These are phyloP conservation scores for Musa beccarii DNA, from an alignment of 176 grass and related monocot genomes.

Conservation along the genomic window DNA sequence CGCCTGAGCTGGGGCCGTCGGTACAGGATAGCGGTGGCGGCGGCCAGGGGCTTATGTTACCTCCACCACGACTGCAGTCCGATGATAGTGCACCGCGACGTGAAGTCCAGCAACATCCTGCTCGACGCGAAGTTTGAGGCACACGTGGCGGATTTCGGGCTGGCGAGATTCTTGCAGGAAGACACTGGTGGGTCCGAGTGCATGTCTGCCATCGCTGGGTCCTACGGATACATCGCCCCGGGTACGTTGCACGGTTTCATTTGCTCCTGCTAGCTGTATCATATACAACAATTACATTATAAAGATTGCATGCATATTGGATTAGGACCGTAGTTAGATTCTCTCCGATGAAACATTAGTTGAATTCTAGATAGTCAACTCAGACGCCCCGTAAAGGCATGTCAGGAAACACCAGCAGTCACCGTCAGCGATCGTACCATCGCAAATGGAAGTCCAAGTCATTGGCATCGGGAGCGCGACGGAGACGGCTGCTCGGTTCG, in stretches of 20 bases:
- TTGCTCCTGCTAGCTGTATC: background rate
- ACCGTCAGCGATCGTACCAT: background rate
- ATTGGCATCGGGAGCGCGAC: background rate
- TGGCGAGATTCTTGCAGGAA: conserved; percentile 73
- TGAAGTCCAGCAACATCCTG: conserved; percentile 98
- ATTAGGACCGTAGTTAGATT: too few relatives aligned
- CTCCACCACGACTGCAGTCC: conserved; percentile 86
- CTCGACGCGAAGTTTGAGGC: conserved; percentile 63
- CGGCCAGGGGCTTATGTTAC: conserved; percentile 85
- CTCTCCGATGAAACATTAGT: too few relatives aligned
- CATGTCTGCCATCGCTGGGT: conserved; percentile 91
- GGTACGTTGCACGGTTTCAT: conserved; percentile 25
- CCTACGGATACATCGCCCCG: conserved; percentile 98
- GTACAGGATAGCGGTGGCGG: conserved; percentile 67
- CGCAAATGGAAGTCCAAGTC: background rate
- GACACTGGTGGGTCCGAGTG: conserved; percentile 35
- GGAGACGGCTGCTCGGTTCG: background rate
- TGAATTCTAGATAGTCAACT: too few relatives aligned
- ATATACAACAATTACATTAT: too few relatives aligned
- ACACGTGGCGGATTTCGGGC: conserved; percentile 87
- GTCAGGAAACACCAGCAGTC: background rate
- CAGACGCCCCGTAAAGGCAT: too few relatives aligned
- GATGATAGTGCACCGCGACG: conserved; percentile 90
- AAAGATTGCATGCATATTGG: too few relatives aligned
- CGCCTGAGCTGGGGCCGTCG: conserved; percentile 52